These are phyloP conservation scores for Centaurea solstitialis DNA, from an alignment of 129 eudicot genomes.

Conservation along the genomic window DNA sequence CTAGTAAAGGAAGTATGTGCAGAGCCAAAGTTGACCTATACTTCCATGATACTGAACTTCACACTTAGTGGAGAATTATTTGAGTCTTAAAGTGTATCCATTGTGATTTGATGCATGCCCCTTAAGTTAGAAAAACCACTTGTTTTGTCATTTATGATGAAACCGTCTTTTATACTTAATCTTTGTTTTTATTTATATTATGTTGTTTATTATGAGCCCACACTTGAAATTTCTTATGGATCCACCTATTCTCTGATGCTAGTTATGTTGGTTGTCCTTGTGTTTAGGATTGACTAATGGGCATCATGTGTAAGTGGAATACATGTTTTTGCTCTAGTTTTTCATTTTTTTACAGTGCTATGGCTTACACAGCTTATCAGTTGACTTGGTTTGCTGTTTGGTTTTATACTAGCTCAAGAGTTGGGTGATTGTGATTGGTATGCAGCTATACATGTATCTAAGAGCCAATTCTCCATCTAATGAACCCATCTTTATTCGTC, in stretches of 20 bases:
- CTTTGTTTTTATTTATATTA: not conserved
- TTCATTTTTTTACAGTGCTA: too few species aligned
- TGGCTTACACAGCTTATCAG: too few species aligned
- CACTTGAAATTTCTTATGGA: not conserved
- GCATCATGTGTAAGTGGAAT: not conserved
- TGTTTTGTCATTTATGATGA: not conserved
- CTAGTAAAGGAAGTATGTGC: too few species aligned
- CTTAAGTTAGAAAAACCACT: not conserved
- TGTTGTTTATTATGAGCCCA: not conserved
- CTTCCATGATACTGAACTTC: not conserved
- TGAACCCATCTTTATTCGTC: not conserved
- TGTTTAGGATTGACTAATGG: not conserved
- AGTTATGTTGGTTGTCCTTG: not conserved
- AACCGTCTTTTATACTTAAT: not conserved
- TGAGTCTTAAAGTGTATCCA: not conserved
- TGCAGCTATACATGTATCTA: not conserved
- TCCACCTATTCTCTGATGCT: not conserved
- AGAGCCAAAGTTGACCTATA: too few species aligned
- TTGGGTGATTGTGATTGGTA: not conserved
- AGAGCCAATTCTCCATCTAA: not conserved
- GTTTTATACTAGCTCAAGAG: not conserved
- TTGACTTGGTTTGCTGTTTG: too few species aligned
- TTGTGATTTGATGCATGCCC: not conserved
- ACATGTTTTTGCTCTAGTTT: not conserved
- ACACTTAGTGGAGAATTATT: not conserved